Evolutionary conservation across 768 basidiomycete genomes (phyloP).

Genomic region (Strobilomyces confusus): DNA sequence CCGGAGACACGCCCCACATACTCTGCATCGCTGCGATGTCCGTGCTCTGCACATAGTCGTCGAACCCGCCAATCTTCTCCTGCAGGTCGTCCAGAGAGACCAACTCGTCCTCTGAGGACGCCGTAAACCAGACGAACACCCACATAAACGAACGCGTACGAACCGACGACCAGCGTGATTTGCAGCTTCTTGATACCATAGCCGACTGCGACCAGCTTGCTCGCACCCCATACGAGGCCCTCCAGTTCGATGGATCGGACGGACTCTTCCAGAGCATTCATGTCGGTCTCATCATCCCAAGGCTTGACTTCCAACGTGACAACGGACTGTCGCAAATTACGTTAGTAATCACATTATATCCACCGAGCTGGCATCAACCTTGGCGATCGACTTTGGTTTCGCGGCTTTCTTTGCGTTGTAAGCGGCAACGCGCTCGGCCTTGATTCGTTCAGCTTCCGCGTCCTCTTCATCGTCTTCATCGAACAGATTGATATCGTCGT

Average conservation of each 20-base stretch:
- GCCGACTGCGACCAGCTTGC: conserved; percentile 89
- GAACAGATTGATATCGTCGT: conserved; percentile 83
- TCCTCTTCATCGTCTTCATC: conserved; percentile 81
- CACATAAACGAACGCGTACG: conserved; percentile 15
- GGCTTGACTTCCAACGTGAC: conserved; percentile 99
- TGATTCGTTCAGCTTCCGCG: conserved; percentile 81
- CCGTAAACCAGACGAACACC: neutral
- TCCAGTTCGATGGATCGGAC: conserved; percentile 86
- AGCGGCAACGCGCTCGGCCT: conserved; percentile 88
- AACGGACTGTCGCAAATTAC: conserved; percentile 68
- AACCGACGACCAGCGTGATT: conserved; percentile 57
- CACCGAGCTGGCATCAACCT: conserved; percentile 45
- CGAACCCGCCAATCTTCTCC: conserved; percentile 81
- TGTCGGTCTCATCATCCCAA: conserved; percentile 99
- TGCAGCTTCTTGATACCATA: conserved; percentile 94
- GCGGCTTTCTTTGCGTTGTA: conserved; percentile 92
- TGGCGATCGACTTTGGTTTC: conserved; percentile 85
- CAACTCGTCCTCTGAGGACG: conserved; percentile 80
- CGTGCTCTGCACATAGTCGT: conserved; percentile 86
- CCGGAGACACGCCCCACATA: too few relatives aligned
- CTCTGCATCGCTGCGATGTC: conserved; percentile 95
- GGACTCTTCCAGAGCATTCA: conserved; percentile 75
- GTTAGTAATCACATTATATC: conserved; percentile 9
- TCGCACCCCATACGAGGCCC: conserved; percentile 94
- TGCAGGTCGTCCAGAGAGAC: conserved; percentile 92